These are phyloP conservation scores for Fomes fomentarius DNA, from an alignment of 1,284 basidiomycete genomes.

Conservation along the genomic window DNA sequence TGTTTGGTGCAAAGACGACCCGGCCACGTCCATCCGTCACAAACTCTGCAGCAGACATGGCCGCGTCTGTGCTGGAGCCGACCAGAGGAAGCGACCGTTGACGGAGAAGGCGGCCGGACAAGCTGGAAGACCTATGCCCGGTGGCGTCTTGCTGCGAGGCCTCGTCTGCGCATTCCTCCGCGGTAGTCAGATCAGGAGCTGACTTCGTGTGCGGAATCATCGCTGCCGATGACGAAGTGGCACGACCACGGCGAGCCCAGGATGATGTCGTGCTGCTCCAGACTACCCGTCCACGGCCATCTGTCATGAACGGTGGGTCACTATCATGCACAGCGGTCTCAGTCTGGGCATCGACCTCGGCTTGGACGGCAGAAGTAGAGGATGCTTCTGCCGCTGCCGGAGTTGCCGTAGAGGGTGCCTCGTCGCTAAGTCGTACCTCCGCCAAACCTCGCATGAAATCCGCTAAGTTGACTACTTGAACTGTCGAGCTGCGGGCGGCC, in stretches of 20 bases:
- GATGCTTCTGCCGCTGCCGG: neutral
- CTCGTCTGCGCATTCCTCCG: slow-evolving; percentile 15
- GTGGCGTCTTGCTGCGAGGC: slow-evolving; percentile 3
- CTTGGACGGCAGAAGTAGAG: neutral
- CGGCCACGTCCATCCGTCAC: slow-evolving; percentile 24
- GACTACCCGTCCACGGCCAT: slow-evolving; percentile 55
- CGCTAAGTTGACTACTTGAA: neutral
- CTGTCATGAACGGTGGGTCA: slow-evolving; percentile 63
- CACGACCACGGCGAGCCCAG: slow-evolving; percentile 22
- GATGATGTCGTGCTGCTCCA: slow-evolving; percentile 47
- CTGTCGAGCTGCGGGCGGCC: neutral
- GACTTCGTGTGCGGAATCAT: slow-evolving; percentile 14
- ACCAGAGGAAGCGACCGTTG: slow-evolving; percentile 11
- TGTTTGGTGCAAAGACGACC: slow-evolving; percentile 20
- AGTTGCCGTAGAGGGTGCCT: neutral
- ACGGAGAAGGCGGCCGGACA: slow-evolving; percentile 12
- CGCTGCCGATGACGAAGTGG: slow-evolving; percentile 11
- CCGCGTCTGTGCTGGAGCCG: slow-evolving; percentile 5
- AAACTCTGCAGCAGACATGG: slow-evolving; percentile 9
- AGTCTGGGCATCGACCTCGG: neutral
- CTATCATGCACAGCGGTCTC: slow-evolving; percentile 31
- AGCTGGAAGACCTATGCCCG: neutral
- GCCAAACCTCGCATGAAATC: neutral
- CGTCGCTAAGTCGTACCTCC: neutral
- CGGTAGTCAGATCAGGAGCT: neutral